These are phyloP conservation scores for Prunus yedoensis DNA, from an alignment of 331 rosid species.

Conservation along the genomic window DNA sequence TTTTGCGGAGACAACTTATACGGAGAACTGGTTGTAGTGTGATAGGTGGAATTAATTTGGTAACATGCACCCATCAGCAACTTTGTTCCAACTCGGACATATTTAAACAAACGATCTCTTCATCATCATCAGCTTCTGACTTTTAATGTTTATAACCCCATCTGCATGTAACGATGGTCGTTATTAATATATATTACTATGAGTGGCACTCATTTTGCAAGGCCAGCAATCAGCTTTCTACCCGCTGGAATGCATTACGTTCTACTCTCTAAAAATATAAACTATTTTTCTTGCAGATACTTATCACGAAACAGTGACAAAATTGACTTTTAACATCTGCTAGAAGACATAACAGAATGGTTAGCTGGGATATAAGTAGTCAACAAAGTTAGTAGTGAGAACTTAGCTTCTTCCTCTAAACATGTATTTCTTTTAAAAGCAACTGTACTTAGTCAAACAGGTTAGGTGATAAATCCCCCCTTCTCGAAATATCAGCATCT, in stretches of 20 bases:
- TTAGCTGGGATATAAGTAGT: slow-evolving; percentile 18
- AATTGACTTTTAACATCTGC: slow-evolving; percentile 9
- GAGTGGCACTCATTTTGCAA: too few species aligned
- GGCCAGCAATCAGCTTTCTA: slow-evolving; percentile 14
- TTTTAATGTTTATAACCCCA: too few species aligned
- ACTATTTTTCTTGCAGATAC: slow-evolving; percentile 40
- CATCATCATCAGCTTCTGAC: too few species aligned
- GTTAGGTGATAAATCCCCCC: background rate
- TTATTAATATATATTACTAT: too few species aligned
- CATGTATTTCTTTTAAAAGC: background rate
- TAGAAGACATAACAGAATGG: slow-evolving; percentile 25
- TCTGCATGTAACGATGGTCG: too few species aligned
- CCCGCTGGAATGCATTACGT: background rate
- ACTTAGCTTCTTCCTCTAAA: background rate
- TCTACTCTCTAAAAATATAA: too few species aligned
- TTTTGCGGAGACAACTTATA: too few species aligned
- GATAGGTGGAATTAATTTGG: too few species aligned
- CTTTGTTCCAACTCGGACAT: too few species aligned
- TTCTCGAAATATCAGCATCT: background rate
- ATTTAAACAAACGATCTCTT: too few species aligned
- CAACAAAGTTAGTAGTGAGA: background rate
- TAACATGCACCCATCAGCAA: too few species aligned
- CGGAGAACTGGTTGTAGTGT: too few species aligned
- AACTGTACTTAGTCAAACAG: slow-evolving; percentile 8
- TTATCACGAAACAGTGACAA: slow-evolving; percentile 45